Evolutionary conservation across 148 eudicot species (phyloP).

Genomic region (Rhododendron vialii): DNA sequence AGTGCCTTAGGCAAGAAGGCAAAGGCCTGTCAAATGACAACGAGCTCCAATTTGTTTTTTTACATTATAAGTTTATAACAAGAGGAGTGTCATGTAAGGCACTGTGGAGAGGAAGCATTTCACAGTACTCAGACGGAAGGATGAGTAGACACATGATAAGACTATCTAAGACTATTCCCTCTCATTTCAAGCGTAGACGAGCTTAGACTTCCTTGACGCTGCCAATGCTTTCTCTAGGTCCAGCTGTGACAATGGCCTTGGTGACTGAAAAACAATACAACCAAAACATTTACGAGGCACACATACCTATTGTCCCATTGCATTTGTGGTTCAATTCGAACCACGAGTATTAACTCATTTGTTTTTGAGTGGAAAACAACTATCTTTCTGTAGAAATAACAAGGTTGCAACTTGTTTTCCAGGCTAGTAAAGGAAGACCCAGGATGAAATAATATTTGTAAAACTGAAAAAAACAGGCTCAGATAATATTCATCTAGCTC

Average conservation of each 20-base stretch:
- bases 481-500: neutral
- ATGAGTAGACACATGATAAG: neutral
- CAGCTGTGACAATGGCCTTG: conserved; percentile 7
- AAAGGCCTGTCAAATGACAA: neutral
- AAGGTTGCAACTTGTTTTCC: too few relatives aligned
- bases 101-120: neutral
- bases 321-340: neutral
- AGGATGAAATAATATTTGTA: neutral
- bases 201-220: neutral
- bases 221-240: conserved; percentile 10
- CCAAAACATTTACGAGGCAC: neutral
- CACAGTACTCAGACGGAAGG: neutral
- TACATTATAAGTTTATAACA: neutral
- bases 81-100: neutral
- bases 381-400: too few relatives aligned
- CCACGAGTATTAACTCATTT: neutral
- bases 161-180: neutral
- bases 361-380: neutral
- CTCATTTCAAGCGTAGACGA: neutral
- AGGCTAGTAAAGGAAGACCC: neutral
- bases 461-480: neutral
- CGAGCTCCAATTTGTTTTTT: neutral
- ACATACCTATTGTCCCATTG: neutral
- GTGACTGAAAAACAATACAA: neutral
- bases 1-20: neutral